Evolutionary conservation across 306 rosid genomes (phyloP), one percentile per base, ranked within the genome.

Genomic region (Fagus sylvatica): DNA sequence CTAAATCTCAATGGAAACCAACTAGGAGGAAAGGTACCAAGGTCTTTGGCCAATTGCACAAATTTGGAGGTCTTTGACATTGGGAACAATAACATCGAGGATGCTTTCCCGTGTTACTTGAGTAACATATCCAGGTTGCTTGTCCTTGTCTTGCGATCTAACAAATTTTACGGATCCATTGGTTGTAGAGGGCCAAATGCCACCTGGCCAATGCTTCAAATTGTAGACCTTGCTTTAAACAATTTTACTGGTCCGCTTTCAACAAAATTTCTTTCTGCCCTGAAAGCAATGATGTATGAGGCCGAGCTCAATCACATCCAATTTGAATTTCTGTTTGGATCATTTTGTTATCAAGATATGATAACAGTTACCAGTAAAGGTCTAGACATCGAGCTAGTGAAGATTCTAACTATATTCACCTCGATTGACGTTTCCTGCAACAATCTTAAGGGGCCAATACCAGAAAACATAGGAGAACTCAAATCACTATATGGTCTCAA

Each of bases 241-340:
- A 67, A 71, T 22, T 89, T 84, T 40, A 80, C 6, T 7, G 90
- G 88, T 0, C 0, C 8, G 17, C 65, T 89, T 42, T 88, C 79
- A 3, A 76, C 39, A 67, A 73, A 1, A 36, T 56, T 10, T 48
- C 77, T 89, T 76, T 72, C 10, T 51, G 70, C 22, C 0, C 87
- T 89, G 96, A 42, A 72, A 51, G 88, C 85, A 74, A 85, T 91
- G 89, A 73, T 42, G 74, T 65, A n/a, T 41, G 75, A 70, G 6
- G 85, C 69, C 16, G 6, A 62, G 19, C 1, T 59, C 7, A 69
- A 1, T 61, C 57, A 40, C 17, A 53, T 85, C 5, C 59, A 0
- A 28, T 81, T 57, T 79, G n/a, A n/a, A n/a, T 73, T 85, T 34
- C 78, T 56, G 0, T 57, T 12, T 33, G 0, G 4, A 19, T 41